Percentiles rank a stretch among this genome's conserved stretches.
These are phyloP conservation scores for Lunasporangiospora selenospora DNA, from an alignment of 192 early-diverging fungal genomes.

Conservation along the genomic window DNA sequence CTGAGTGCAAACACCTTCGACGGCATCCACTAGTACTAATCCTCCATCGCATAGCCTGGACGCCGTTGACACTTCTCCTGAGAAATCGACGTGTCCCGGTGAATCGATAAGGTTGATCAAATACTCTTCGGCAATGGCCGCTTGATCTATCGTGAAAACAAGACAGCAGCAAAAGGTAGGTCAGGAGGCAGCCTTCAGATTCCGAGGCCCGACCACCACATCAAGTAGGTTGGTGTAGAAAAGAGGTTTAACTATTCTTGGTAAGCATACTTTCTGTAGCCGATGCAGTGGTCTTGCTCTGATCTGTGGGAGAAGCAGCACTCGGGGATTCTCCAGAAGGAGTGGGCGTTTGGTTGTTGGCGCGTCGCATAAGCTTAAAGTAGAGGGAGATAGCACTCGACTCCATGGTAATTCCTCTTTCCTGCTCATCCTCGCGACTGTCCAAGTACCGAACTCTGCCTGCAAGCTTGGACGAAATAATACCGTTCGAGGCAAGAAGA, in stretches of 20 bases:
- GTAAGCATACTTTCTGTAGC: slow-evolving; percentile 10
- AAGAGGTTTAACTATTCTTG: too few relatives aligned
- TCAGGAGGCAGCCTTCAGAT: too few relatives aligned
- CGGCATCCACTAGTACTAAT: slow-evolving; percentile 94
- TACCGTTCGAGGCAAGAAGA: slow-evolving; percentile 96
- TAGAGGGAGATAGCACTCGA: slow-evolving; percentile 95
- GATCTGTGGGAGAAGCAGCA: slow-evolving; percentile 14
- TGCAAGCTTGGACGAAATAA: slow-evolving; percentile 94
- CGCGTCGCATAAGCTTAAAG: slow-evolving; percentile 73
- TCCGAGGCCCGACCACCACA: too few relatives aligned
- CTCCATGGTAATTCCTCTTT: slow-evolving; percentile 99
- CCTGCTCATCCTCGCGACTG: slow-evolving; percentile 95
- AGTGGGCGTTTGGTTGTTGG: not conserved
- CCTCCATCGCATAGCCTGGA: slow-evolving; percentile 96
- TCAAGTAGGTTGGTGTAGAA: too few relatives aligned
- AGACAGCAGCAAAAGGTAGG: not conserved
- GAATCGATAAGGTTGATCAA: slow-evolving; percentile 98
- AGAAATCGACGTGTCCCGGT: slow-evolving; percentile 99
- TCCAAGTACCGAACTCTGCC: slow-evolving; percentile 97
- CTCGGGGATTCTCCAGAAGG: not conserved
- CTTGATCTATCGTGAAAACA: not conserved
- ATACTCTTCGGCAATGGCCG: slow-evolving; percentile 66
- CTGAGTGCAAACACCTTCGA: slow-evolving; percentile 99
- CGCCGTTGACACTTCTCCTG: slow-evolving; percentile 98
- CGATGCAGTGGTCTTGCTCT: slow-evolving; percentile 7